Evolutionary conservation across 176 grass and related monocot genomes (phyloP), one percentile per base, ranked within the genome.

Genomic region (Carex littledalei): DNA sequence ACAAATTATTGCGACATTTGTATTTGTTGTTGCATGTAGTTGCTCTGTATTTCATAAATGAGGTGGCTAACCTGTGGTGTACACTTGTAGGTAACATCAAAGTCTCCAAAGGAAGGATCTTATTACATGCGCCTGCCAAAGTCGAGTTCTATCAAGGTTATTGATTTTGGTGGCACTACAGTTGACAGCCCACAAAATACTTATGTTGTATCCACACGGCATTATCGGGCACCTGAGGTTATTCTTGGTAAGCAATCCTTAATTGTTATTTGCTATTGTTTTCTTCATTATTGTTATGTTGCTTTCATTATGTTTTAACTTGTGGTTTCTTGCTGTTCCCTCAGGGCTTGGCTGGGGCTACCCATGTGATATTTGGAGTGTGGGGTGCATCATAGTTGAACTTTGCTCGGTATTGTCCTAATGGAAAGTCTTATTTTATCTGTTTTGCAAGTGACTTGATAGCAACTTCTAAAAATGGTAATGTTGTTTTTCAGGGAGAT

Each of bases 101-200:
- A 87, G 55, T 89, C 90, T 1, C 87, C 83, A 5, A 90, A 90
- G 75, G 92, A 92, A 45, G 92, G 85, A 2, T 97, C 92, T 4
- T 97, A 89, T 14, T 94, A 80, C 75, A 97, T 92, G 20, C 37
- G 22, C n/a, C 12, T 97, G 67, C 94, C 90, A 12, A 97, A 97
- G 72, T 97, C 95, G 41, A 93, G 91, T 86, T 88, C 85, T 63
- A 93, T 98, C 53, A 98, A 98, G 86, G 85, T 98, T 62, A 98
- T 98, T 81, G 95, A 98, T 93, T 98, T 98, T 98, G 95, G 95
- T 18, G 93, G 95, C 83, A 94, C 78, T 58, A 93, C 89, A 31
- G 86, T 83, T 86, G 93, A 89, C 60, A 88, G 87, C 11, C 84
- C 79, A 5, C 83, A 91, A 34, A 91, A 94, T 79, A 94, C 69